Evolutionary conservation across 2,329 filamentous ascomycete genomes (phyloP).

Genomic region (Neoarthrinium moseri): DNA sequence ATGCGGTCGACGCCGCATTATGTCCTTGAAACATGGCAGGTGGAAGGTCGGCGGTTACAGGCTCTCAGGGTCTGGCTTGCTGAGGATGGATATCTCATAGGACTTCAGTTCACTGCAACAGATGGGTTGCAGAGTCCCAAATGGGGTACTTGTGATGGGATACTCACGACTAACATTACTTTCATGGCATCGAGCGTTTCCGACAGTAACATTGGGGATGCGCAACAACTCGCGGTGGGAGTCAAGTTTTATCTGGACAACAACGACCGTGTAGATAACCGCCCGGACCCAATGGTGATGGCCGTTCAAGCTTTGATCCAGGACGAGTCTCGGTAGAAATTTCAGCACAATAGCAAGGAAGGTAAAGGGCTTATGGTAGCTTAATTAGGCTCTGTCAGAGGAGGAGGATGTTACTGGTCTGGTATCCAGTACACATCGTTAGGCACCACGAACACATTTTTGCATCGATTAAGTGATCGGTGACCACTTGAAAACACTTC

Average conservation of each 20-base stretch:
- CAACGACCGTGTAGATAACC: neutral
- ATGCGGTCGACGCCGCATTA: neutral
- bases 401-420: too few species aligned
- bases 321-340: too few species aligned
- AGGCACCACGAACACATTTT: too few species aligned
- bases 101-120: neutral
- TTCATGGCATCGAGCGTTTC: too few species aligned
- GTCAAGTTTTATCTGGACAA: slow-evolving; percentile 1
- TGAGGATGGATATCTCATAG: neutral
- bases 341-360: too few species aligned
- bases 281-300: neutral
- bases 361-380: too few species aligned
- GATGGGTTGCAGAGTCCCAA: neutral
- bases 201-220: too few species aligned
- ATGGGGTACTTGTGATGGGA: neutral
- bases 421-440: too few species aligned
- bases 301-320: neutral
- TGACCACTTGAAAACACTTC: too few species aligned
- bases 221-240: neutral
- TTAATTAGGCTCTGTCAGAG: too few species aligned
- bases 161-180: neutral
- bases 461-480: too few species aligned
- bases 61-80: neutral
- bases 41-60: neutral
- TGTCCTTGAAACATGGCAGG: neutral